These are phyloP conservation scores for Vachellia collinsii DNA, from an alignment of 306 rosid species.

Conservation along the genomic window DNA sequence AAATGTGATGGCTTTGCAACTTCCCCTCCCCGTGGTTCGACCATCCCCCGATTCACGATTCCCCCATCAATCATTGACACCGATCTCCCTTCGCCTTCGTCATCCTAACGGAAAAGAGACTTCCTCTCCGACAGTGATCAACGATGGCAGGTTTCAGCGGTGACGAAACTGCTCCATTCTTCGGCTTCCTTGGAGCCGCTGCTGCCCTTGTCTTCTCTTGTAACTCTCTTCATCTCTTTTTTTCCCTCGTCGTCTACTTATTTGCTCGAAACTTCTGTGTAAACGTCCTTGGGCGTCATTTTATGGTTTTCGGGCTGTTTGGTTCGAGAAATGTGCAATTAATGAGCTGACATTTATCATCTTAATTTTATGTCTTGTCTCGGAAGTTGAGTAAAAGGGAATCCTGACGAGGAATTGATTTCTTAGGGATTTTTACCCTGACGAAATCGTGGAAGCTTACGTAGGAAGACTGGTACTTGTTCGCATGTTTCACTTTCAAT, in stretches of 20 bases:
- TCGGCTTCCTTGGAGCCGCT: conserved; percentile 82
- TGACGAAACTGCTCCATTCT: conserved; percentile 89
- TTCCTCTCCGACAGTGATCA: not conserved
- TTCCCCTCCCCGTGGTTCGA: not conserved
- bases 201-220: conserved; percentile 83
- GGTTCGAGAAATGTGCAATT: not conserved
- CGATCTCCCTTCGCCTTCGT: not conserved
- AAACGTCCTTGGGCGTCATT: not conserved
- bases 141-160: conserved; percentile 62
- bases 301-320: not conserved
- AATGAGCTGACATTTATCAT: not conserved
- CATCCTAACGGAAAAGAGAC: not conserved
- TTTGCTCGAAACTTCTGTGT: not conserved
- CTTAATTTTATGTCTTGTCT: not conserved
- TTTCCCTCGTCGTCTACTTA: not conserved
- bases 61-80: not conserved
- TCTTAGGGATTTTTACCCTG: not conserved
- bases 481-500: not conserved
- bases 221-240: not conserved
- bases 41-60: not conserved
- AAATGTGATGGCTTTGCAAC: not conserved
- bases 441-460: not conserved
- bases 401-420: not conserved
- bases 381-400: not conserved
- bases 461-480: not conserved